Evolutionary conservation across 768 basidiomycete species (phyloP).

Genomic region (Phaffia australis): DNA sequence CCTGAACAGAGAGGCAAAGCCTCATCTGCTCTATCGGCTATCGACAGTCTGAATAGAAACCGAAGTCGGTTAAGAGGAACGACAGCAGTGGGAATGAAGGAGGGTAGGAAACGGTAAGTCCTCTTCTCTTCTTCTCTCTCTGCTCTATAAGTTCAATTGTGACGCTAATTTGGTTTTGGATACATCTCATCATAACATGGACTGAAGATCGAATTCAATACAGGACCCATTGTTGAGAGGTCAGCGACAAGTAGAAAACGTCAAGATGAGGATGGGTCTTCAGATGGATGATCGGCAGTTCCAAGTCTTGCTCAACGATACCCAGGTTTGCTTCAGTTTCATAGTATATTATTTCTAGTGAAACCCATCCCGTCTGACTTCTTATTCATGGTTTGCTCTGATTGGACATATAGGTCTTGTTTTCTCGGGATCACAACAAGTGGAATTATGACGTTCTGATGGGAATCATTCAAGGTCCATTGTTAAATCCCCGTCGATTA

Average conservation of each 20-base stretch:
- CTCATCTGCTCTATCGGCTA: slow-evolving; percentile 68
- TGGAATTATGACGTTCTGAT: slow-evolving; percentile 87
- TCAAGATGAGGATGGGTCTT: slow-evolving; percentile 76
- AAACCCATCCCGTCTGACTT: neutral
- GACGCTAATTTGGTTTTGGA: neutral
- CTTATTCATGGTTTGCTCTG: neutral
- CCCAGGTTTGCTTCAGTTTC: slow-evolving; percentile 50
- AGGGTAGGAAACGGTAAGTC: slow-evolving; percentile 54
- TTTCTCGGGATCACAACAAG: slow-evolving; percentile 74
- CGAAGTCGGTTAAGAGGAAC: slow-evolving; percentile 55
- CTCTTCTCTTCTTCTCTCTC: neutral
- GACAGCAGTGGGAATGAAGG: slow-evolving; percentile 42
- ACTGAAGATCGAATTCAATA: slow-evolving; percentile 44
- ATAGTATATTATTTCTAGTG: neutral
- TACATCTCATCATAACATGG: too few relatives aligned
- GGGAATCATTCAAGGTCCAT: slow-evolving; percentile 81
- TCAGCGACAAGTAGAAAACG: slow-evolving; percentile 81
- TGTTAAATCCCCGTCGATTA: slow-evolving; percentile 79
- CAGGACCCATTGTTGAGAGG: slow-evolving; percentile 79
- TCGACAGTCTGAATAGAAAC: slow-evolving; percentile 91
- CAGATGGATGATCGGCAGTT: slow-evolving; percentile 94
- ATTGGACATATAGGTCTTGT: slow-evolving; percentile 53
- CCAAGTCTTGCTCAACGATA: slow-evolving; percentile 70
- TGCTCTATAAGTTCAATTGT: neutral
- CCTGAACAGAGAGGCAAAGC: slow-evolving; percentile 72